Evolutionary conservation across 352 stramenopile species (phyloP).

Genomic region (Globisporangium spinosum): DNA sequence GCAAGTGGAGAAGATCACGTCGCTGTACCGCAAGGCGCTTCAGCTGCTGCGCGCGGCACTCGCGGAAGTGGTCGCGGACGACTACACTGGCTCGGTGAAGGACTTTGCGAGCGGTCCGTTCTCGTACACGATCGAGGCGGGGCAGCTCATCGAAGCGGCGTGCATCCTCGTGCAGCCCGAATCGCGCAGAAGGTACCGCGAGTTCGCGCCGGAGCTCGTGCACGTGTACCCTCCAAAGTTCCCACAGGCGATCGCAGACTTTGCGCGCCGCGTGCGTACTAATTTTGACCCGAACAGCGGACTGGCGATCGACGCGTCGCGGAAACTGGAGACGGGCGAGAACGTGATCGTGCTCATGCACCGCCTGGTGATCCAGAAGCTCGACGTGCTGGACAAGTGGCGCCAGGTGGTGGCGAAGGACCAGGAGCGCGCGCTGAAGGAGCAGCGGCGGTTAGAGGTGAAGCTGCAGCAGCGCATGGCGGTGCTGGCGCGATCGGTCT

Average conservation of each 20-base stretch:
- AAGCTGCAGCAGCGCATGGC: slow-evolving; percentile 66
- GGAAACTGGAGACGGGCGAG: slow-evolving; percentile 61
- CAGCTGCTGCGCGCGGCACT: slow-evolving; percentile 66
- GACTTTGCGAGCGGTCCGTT: slow-evolving; percentile 71
- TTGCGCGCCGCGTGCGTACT: slow-evolving; percentile 45
- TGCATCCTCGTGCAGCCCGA: slow-evolving; percentile 68
- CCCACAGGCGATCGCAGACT: slow-evolving; percentile 56
- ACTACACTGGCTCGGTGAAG: slow-evolving; percentile 60
- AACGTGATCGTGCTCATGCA: slow-evolving; percentile 73
- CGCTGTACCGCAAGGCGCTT: slow-evolving; percentile 61
- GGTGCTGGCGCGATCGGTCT: slow-evolving; percentile 49
- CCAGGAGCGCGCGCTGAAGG: slow-evolving; percentile 38
- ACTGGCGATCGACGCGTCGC: slow-evolving; percentile 49
- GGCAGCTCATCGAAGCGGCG: slow-evolving; percentile 60
- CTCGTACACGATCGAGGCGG: slow-evolving; percentile 61
- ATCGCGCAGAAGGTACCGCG: slow-evolving; percentile 54
- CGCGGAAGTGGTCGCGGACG: slow-evolving; percentile 53
- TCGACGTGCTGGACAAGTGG: slow-evolving; percentile 70
- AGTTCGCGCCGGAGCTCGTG: slow-evolving; percentile 44
- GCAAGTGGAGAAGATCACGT: slow-evolving; percentile 53
- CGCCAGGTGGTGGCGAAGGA: slow-evolving; percentile 51
- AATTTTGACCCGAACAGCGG: slow-evolving; percentile 54
- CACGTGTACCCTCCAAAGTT: slow-evolving; percentile 60
- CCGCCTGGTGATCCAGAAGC: slow-evolving; percentile 71
- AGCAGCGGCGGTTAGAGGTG: slow-evolving; percentile 47